Evolutionary conservation across 331 rosid species (phyloP).

Genomic region (Pyrus hybrid): DNA sequence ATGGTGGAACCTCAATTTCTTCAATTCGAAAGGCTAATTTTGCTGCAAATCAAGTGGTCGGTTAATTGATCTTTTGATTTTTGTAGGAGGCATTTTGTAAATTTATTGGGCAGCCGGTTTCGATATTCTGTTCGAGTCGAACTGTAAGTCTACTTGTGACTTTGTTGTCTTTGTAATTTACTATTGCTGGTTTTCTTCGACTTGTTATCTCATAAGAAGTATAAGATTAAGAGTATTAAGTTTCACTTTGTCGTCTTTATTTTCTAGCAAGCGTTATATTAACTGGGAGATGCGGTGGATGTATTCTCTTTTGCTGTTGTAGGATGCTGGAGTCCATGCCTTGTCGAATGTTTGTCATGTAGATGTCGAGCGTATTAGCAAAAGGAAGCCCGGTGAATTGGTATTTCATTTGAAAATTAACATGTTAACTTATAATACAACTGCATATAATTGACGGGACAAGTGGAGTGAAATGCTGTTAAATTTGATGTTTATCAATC

Average conservation of each 20-base stretch:
- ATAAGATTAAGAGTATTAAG: neutral
- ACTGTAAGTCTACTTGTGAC: slow-evolving; percentile 49
- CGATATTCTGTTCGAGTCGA: slow-evolving; percentile 81
- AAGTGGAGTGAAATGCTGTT: neutral
- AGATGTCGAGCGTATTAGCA: slow-evolving; percentile 80
- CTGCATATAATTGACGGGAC: neutral
- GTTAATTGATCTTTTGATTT: slow-evolving; percentile 3
- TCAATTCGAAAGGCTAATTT: neutral
- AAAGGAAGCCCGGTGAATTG: slow-evolving; percentile 92
- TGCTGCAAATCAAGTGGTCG: neutral
- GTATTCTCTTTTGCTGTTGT: neutral
- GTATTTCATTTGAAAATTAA: slow-evolving; percentile 23
- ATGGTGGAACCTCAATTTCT: too few relatives aligned
- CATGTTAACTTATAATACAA: neutral
- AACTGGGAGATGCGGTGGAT: neutral
- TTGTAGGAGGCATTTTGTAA: slow-evolving; percentile 73
- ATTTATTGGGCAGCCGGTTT: slow-evolving; percentile 71
- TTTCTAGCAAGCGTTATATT: neutral
- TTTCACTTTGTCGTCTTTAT: neutral
- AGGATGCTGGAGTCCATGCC: slow-evolving; percentile 99
- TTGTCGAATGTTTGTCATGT: slow-evolving; percentile 89
- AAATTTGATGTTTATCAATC: neutral
- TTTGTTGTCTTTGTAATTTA: neutral
- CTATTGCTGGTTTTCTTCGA: neutral
- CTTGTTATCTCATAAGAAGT: neutral